A percentile compares a stretch with the other conserved stretches of the same genome.
Evolutionary conservation across 306 rosid genomes (phyloP).

Genomic region (Erythrophleum fordii): DNA sequence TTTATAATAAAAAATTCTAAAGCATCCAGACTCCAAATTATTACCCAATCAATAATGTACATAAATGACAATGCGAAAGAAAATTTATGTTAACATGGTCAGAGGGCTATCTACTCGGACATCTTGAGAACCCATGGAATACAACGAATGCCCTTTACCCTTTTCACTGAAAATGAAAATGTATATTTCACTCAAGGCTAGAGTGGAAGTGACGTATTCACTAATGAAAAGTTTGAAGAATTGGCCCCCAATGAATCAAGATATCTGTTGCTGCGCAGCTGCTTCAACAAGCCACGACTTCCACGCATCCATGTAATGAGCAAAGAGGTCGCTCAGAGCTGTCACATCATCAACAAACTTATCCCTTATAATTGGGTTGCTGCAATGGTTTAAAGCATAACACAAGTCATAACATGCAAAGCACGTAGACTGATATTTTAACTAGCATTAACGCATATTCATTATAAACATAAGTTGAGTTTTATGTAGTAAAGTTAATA

Average conservation of each 20-base stretch:
- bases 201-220: background rate
- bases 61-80: background rate
- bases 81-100: background rate
- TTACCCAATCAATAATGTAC: no score
- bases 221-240: background rate
- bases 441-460: background rate
- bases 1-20: no score
- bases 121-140: background rate
- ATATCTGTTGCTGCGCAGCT: constrained; percentile 28
- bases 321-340: constrained; percentile 51
- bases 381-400: constrained; percentile 2
- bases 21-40: background rate
- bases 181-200: background rate
- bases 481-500: background rate
- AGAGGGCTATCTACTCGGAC: background rate
- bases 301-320: constrained; percentile 63
- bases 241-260: constrained; percentile 15
- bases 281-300: constrained; percentile 48
- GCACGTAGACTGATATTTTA: background rate
- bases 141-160: background rate
- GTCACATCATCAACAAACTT: constrained; percentile 36
- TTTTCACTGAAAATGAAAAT: constrained; percentile 11
- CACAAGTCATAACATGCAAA: constrained; percentile 8
- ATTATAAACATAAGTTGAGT: background rate
- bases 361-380: constrained; percentile 33